Evolutionary conservation across 495 filamentous ascomycete genomes (phyloP), one percentile per base, ranked within the genome.

Genomic region (Aspergillus kassunensis): DNA sequence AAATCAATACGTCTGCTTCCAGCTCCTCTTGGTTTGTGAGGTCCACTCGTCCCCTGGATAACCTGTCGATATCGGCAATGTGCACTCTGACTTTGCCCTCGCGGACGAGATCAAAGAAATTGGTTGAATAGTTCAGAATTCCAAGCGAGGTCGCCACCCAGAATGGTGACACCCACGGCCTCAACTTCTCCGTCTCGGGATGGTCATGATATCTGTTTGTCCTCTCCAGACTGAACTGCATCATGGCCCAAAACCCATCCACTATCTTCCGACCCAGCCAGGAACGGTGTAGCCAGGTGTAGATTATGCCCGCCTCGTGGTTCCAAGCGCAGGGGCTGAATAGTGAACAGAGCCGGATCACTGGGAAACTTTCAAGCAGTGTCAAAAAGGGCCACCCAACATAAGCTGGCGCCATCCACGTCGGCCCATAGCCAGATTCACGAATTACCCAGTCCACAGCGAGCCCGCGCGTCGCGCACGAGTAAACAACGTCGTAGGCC

Each of bases 401-500:
- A 24, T 75, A 75, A 2, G 83, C 65, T 1, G 80, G 80, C 1
- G 78, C 66, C 78, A 91, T 88, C 79, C 83, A 90, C 4, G 60
- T 60, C 0, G 85, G 83, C 1, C 88, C 89, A 57, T 85, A 80
- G 1, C 89, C 89, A 2, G 79, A 86, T 34, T 82, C 79, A 43
- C 90, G 78, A 47, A 95, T 89, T 4, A 90, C 69, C 86, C 82
- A 87, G 42, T 85, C 67, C 1, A 90, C 83, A 25, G 78, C 66
- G 25, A 82, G 67, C 0, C 83, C 84, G 4, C 71, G 70, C 0
- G 72, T 79, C 78, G 58, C 80, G 82, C 13, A 70, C 68, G 54
- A 83, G 83, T 60, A 44, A 0, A 80, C 86, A 0, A 75, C 76
- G 66, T 89, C 87, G 67, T 77, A 86, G 1, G 74, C 83, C 6